Conservation (phyloP, 2,329 filamentous ascomycete genomes). For the Exophiala lecanii-corni region DNA sequence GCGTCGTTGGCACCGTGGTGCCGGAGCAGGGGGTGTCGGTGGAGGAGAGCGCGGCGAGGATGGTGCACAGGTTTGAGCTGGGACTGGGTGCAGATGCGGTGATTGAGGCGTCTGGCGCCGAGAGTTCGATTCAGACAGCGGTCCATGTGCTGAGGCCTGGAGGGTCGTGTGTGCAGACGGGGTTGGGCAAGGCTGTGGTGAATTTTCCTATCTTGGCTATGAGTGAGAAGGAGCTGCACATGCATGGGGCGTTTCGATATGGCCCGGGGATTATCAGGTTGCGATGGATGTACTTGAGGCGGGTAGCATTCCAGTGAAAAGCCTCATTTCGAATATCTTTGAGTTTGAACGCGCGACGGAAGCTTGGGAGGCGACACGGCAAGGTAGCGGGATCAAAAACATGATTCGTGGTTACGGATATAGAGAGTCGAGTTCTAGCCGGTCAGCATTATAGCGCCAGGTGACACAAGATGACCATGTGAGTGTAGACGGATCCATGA, state of each 20-base stretch:
- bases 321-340: conserved; percentile 32
- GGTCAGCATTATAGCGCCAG: too few relatives aligned
- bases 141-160: conserved; percentile 34
- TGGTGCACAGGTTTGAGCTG: conserved; percentile 36
- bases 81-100: conserved; percentile 38
- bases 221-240: conserved; percentile 33
- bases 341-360: conserved; percentile 32
- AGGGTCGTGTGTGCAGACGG: conserved; percentile 33
- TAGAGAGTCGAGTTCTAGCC: conserved; percentile 15
- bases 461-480: too few relatives aligned
- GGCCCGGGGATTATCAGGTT: conserved; percentile 32
- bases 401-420: conserved; percentile 25
- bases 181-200: conserved; percentile 36
- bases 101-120: conserved; percentile 42
- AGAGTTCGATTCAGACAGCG: conserved; percentile 42
- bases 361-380: conserved; percentile 33
- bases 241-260: conserved; percentile 34
- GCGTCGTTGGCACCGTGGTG: conserved; percentile 13
- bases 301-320: conserved; percentile 29
- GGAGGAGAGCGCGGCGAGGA: conserved; percentile 28
- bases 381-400: conserved; percentile 26
- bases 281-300: conserved; percentile 37
- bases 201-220: conserved; percentile 35
- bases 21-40: conserved; percentile 13
- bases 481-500: too few relatives aligned